Evolutionary conservation across 768 basidiomycete genomes (phyloP).

Genomic region (Termitomyces sp.): DNA sequence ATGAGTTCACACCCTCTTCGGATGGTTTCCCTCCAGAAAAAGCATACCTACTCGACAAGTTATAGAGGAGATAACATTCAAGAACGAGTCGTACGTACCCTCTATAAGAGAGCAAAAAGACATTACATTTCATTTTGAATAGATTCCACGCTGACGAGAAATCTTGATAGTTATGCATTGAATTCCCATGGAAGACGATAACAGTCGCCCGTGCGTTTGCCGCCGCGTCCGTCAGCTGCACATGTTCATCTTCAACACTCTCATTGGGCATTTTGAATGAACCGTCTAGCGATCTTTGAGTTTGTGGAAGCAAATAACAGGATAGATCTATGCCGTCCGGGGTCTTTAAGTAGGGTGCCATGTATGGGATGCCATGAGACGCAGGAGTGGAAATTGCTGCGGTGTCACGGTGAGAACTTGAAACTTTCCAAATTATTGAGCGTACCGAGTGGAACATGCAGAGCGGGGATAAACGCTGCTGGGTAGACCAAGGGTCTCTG

Average conservation of each 20-base stretch:
- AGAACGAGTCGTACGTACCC: slow-evolving; percentile 46
- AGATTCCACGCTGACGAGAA: slow-evolving; percentile 64
- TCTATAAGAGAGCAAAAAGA: slow-evolving; percentile 83
- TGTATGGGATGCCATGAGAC: slow-evolving; percentile 4
- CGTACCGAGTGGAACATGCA: background rate
- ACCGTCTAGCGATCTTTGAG: background rate
- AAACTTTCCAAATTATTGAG: background rate
- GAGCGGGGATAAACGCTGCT: slow-evolving; percentile 2
- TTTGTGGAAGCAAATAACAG: slow-evolving; percentile 14
- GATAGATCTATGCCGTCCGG: slow-evolving; percentile 11
- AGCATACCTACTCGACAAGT: slow-evolving; percentile 55
- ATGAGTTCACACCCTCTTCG: slow-evolving; percentile 53
- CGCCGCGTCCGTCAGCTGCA: slow-evolving; percentile 13
- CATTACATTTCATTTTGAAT: slow-evolving; percentile 71
- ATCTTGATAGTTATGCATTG: slow-evolving; percentile 68
- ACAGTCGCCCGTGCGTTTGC: slow-evolving; percentile 54
- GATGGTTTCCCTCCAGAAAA: slow-evolving; percentile 72
- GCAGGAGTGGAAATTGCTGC: slow-evolving; percentile 5
- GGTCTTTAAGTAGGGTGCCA: slow-evolving; percentile 10
- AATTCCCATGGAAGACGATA: slow-evolving; percentile 85
- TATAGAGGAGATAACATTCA: background rate
- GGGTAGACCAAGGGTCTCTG: slow-evolving; percentile 14
- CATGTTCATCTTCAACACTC: slow-evolving; percentile 1
- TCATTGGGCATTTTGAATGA: background rate
- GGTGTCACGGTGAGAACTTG: background rate